These are phyloP conservation scores for Pyrenula massariospora DNA, from an alignment of 495 filamentous ascomycete species.

Conservation along the genomic window DNA sequence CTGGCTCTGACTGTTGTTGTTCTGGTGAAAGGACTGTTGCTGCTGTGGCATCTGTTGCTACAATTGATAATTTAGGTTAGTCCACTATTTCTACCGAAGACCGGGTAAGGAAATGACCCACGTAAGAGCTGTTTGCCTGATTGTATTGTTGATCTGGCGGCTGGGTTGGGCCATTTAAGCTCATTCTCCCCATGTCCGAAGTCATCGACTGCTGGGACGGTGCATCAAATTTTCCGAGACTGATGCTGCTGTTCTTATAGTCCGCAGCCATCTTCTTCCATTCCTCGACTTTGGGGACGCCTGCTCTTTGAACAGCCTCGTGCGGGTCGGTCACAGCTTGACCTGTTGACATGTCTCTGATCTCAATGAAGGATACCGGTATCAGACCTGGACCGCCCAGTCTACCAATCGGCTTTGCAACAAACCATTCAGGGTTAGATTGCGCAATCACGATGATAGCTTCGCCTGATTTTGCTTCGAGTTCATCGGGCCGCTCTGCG, in stretches of 20 bases:
- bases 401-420: slow-evolving; percentile 93
- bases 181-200: slow-evolving; percentile 72
- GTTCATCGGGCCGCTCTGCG: slow-evolving; percentile 86
- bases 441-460: slow-evolving; percentile 97
- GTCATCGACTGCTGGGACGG: slow-evolving; percentile 37
- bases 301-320: slow-evolving; percentile 78
- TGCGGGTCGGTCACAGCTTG: slow-evolving; percentile 70
- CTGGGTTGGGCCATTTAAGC: slow-evolving; percentile 27
- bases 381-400: slow-evolving; percentile 91
- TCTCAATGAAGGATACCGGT: slow-evolving; percentile 93
- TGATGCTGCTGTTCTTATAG: slow-evolving; percentile 98
- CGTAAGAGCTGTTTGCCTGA: slow-evolving; percentile 34
- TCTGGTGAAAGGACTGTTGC: slow-evolving; percentile 25
- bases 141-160: slow-evolving; percentile 9
- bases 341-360: slow-evolving; percentile 84
- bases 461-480: slow-evolving; percentile 90
- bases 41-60: slow-evolving; percentile 33
- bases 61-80: slow-evolving; percentile 2
- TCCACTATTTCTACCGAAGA: background rate
- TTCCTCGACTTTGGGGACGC: slow-evolving; percentile 94
- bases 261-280: slow-evolving; percentile 99
- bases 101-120: slow-evolving; percentile 20
- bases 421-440: slow-evolving; percentile 99
- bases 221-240: slow-evolving; percentile 77
- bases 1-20: slow-evolving; percentile 25